A percentile compares a stretch with the other conserved stretches of the same genome.
These are phyloP conservation scores for Cercospora janseana DNA, from an alignment of 2,329 filamentous ascomycete genomes.

Conservation along the genomic window DNA sequence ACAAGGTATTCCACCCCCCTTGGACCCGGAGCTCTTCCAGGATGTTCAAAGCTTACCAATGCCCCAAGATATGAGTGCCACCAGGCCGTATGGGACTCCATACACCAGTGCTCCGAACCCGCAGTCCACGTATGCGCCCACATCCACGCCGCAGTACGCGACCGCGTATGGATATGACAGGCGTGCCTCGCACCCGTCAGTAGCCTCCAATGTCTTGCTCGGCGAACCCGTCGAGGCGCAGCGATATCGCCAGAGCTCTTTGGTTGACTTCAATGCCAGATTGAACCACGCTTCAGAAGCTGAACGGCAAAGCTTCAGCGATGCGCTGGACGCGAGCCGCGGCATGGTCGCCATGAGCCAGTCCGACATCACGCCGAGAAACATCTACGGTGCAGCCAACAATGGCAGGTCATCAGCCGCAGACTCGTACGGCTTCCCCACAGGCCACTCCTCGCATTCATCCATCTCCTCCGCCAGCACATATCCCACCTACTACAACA, in stretches of 20 bases:
- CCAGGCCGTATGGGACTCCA: conserved; percentile 68
- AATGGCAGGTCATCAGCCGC: conserved; percentile 62
- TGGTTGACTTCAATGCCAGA: conserved; percentile 62
- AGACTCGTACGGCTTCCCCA: conserved; percentile 89
- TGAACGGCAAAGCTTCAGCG: conserved; percentile 70
- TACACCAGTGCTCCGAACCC: conserved; percentile 69
- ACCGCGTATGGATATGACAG: conserved; percentile 61
- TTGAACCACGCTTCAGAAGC: conserved; percentile 56
- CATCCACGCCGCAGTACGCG: conserved; percentile 67
- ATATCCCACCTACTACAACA: conserved; percentile 78
- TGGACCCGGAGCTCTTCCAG: conserved; percentile 57
- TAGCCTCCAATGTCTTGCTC: conserved; percentile 56
- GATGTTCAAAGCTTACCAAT: conserved; percentile 65
- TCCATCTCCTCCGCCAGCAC: conserved; percentile 82
- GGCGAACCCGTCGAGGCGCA: conserved; percentile 47
- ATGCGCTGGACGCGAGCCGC: conserved; percentile 87
- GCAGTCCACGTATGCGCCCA: conserved; percentile 65
- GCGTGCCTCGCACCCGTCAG: conserved; percentile 83
- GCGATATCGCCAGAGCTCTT: conserved; percentile 57
- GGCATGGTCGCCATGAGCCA: conserved; percentile 96
- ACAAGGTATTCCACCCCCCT: conserved; percentile 61
- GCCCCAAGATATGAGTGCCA: conserved; percentile 70
- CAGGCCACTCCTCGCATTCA: conserved; percentile 78
- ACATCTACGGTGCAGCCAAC: conserved; percentile 70
- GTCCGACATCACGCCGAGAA: conserved; percentile 74